A percentile compares a stretch with the other conserved stretches of the same genome.
phyloP scores from a whole-genome alignment of 176 grass and related monocot species.

The Oryza coarctata region DNA sequence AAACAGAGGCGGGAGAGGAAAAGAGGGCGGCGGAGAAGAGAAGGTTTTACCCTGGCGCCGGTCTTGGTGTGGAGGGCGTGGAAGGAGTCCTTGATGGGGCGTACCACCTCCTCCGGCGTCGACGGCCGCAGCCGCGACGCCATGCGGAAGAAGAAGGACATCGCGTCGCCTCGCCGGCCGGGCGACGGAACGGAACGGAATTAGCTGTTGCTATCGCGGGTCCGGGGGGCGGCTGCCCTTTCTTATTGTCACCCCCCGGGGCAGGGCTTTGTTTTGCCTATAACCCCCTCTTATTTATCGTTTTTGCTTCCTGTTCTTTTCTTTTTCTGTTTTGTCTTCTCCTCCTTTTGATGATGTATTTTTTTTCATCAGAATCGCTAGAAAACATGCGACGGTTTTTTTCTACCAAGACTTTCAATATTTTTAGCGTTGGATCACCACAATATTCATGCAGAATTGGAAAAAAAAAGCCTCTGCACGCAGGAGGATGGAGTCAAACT shows the following conservation, averaged over 20 bases:
- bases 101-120: slow-evolving; percentile 61
- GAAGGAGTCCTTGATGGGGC: slow-evolving; percentile 78
- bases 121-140: slow-evolving; percentile 53
- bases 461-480: too few species aligned
- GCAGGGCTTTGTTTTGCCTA: slow-evolving; percentile 5
- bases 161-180: slow-evolving; percentile 30
- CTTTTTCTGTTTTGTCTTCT: not conserved
- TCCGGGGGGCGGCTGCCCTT: slow-evolving; percentile 22
- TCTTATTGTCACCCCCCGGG: not conserved
- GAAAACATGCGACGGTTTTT: too few species aligned
- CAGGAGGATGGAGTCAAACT: too few species aligned
- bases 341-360: too few species aligned
- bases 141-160: slow-evolving; percentile 84
- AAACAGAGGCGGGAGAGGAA: not conserved
- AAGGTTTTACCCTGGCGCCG: slow-evolving; percentile 55
- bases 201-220: slow-evolving; percentile 18
- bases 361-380: too few species aligned
- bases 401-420: too few species aligned
- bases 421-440: too few species aligned
- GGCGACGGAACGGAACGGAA: slow-evolving; percentile 15
- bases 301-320: not conserved
- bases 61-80: slow-evolving; percentile 81
- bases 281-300: not conserved
- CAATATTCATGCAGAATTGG: too few species aligned
- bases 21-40: not conserved